Evolutionary conservation across 208 protist genomes (phyloP), one percentile per base, ranked within the genome.

Genomic region (Trypanosoma lewisi): DNA sequence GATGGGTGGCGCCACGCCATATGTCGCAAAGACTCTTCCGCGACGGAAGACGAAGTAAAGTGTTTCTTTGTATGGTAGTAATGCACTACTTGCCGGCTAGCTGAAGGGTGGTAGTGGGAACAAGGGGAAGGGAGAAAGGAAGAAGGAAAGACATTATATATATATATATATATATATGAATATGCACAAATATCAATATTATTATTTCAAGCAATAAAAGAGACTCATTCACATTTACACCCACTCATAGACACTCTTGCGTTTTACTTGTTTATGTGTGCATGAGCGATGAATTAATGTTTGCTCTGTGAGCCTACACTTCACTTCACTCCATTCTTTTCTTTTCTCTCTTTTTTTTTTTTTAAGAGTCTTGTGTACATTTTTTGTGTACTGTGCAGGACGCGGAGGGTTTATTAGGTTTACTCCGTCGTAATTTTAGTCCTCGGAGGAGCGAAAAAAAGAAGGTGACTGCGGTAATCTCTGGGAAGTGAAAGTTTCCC

Each of bases 1-100:
- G 58, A 79, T 89, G 70, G 88, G 88, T 37, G 88, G 88, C n/a
- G 88, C 80, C 6, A 67, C 73, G 11, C 84, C 88, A 41, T 95
- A 95, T 71, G 73, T 80, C 0, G 78, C 88, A 14, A 91, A 94
- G 73, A 73, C 78, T 52, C 74, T 87, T 36, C 63, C 75, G 63
- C 79, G 82, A 59, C 87, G 88, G 68, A 92, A 89, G 74, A 77
- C 78, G 69, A 73, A 81, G 64, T 54, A 58, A 59, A 27, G 37
- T 42, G 16, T 69, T 49, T 33, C 30, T 5, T 42, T 21, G 2
- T 52, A 8, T 16, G 1, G 11, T 34, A n/a, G n/a, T n/a, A n/a
- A n/a, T n/a, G n/a, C n/a, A n/a, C n/a, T n/a, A n/a, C n/a, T 39
- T 11, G 34, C 34, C 34, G 4, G 34, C 34, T 11, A 39, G 34